Evolutionary conservation across 805 yeast species (phyloP).

Genomic region (baker's yeast (Saccharomyces cerevisiae)): DNA sequence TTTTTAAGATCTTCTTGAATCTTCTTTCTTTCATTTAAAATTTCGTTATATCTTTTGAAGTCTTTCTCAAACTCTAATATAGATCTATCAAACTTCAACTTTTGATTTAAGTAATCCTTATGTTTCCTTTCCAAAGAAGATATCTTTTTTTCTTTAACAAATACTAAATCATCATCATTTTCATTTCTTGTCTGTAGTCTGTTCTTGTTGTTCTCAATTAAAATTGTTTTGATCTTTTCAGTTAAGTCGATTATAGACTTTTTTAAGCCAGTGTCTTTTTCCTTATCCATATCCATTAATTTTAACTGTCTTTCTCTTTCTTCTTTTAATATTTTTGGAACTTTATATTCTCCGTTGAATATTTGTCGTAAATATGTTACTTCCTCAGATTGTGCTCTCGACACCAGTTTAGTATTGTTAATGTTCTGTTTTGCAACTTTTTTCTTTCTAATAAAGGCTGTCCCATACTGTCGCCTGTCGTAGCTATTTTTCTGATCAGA

Average conservation of each 20-base stretch:
- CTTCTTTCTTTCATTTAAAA: constrained; percentile 37
- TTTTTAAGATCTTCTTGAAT: constrained; percentile 28
- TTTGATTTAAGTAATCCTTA: constrained; percentile 12
- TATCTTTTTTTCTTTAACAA: constrained; percentile 23
- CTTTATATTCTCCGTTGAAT: constrained; percentile 30
- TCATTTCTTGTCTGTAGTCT: background rate
- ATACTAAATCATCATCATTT: constrained; percentile 21
- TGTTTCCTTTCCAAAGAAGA: constrained; percentile 22
- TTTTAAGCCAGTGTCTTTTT: constrained; percentile 7
- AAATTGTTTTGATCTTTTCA: constrained; percentile 20
- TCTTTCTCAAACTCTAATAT: constrained; percentile 28
- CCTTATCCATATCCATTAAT: constrained; percentile 17
- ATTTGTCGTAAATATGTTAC: constrained; percentile 27
- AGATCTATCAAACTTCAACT: constrained; percentile 23
- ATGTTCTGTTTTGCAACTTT: constrained; percentile 3
- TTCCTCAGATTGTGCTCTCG: constrained; percentile 21
- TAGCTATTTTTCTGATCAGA: background rate
- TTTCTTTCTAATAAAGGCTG: constrained; percentile 25
- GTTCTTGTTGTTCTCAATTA: constrained; percentile 9
- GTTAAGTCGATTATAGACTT: constrained; percentile 22
- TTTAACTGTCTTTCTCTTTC: constrained; percentile 21
- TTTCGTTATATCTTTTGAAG: constrained; percentile 37
- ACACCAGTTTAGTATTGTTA: constrained; percentile 7
- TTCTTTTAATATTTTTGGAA: constrained; percentile 25
- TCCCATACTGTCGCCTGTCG: constrained; percentile 32